These are phyloP conservation scores for Fusarium robinianum DNA, from an alignment of 2,329 filamentous ascomycete species.

Conservation along the genomic window DNA sequence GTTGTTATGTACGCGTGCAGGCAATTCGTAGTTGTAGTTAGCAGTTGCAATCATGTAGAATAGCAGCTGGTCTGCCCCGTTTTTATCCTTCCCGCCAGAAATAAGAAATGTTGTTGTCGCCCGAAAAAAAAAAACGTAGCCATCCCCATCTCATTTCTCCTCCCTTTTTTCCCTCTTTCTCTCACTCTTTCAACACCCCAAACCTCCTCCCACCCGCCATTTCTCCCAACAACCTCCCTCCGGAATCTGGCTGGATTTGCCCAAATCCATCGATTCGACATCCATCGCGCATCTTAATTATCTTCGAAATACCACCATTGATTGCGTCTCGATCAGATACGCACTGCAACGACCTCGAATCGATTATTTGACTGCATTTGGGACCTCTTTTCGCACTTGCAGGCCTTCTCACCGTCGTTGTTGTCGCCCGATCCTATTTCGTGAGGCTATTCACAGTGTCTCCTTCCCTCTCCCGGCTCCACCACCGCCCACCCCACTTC, in stretches of 20 bases:
- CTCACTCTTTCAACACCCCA: slow-evolving; percentile 30
- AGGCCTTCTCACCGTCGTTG: slow-evolving; percentile 15
- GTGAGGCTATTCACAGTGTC: slow-evolving; percentile 47
- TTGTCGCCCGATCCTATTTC: slow-evolving; percentile 30
- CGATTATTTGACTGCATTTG: slow-evolving; percentile 27
- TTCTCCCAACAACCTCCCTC: slow-evolving; percentile 44
- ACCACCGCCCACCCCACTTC: slow-evolving; percentile 31
- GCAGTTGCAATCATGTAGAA: slow-evolving; percentile 20
- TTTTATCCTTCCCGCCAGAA: slow-evolving; percentile 51
- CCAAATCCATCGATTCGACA: slow-evolving; percentile 51
- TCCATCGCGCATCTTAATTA: slow-evolving; percentile 41
- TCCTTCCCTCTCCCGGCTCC: neutral
- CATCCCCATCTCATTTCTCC: slow-evolving; percentile 50
- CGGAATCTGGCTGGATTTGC: slow-evolving; percentile 34
- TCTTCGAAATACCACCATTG: slow-evolving; percentile 45
- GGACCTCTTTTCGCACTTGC: slow-evolving; percentile 27
- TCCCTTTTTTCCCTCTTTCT: slow-evolving; percentile 32
- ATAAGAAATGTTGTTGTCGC: slow-evolving; percentile 50
- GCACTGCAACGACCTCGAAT: slow-evolving; percentile 35
- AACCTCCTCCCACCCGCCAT: slow-evolving; percentile 36
- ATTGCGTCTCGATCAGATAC: slow-evolving; percentile 39
- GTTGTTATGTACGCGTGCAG: slow-evolving; percentile 33
- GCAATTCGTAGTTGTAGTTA: slow-evolving; percentile 35
- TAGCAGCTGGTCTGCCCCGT: slow-evolving; percentile 47
- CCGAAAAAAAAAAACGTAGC: slow-evolving; percentile 56